Percentiles rank a stretch among this genome's conserved stretches.
Evolutionary conservation across 2,329 filamentous ascomycete species (phyloP).

Genomic region (Sclerotinia sclerotiorum): DNA sequence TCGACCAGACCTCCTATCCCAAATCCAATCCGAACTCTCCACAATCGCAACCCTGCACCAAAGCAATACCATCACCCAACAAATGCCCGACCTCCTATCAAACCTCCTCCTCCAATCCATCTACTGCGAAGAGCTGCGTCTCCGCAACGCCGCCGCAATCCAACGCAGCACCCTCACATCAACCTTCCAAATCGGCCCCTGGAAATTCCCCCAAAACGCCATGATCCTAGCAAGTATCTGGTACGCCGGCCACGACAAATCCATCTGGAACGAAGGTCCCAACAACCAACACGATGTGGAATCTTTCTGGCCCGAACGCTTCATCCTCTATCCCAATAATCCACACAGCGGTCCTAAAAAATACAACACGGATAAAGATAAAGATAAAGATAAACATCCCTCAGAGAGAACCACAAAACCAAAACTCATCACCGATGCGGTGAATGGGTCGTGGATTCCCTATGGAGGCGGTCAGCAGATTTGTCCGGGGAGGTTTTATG

Average conservation of each 20-base stretch:
- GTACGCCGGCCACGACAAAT: conserved; percentile 28
- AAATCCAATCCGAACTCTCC: conserved; percentile 32
- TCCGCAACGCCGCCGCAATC: conserved; percentile 32
- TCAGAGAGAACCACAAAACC: conserved; percentile 26
- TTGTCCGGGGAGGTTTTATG: conserved; percentile 43
- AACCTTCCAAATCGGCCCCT: conserved; percentile 37
- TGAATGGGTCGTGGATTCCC: conserved; percentile 41
- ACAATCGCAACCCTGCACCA: conserved; percentile 14
- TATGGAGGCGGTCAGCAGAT: conserved; percentile 42
- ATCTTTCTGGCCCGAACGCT: conserved; percentile 43
- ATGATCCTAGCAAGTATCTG: conserved; percentile 36
- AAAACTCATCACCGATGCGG: conserved; percentile 34
- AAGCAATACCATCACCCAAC: not conserved
- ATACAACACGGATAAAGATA: not conserved
- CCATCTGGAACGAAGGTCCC: conserved; percentile 40
- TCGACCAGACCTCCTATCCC: conserved; percentile 30
- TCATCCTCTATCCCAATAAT: conserved; percentile 39
- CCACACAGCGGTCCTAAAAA: conserved; percentile 36
- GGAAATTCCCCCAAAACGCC: conserved; percentile 36
- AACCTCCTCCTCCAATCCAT: conserved; percentile 42
- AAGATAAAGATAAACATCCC: no score
- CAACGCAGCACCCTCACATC: conserved; percentile 28
- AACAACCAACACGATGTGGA: conserved; percentile 37
- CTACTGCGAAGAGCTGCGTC: conserved; percentile 42
- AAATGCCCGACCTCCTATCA: conserved; percentile 28